Percentiles rank a stretch among this genome's conserved stretches.
phyloP scores from a whole-genome alignment of 2,329 filamentous ascomycete species.

The Penicillium vulpinum region DNA sequence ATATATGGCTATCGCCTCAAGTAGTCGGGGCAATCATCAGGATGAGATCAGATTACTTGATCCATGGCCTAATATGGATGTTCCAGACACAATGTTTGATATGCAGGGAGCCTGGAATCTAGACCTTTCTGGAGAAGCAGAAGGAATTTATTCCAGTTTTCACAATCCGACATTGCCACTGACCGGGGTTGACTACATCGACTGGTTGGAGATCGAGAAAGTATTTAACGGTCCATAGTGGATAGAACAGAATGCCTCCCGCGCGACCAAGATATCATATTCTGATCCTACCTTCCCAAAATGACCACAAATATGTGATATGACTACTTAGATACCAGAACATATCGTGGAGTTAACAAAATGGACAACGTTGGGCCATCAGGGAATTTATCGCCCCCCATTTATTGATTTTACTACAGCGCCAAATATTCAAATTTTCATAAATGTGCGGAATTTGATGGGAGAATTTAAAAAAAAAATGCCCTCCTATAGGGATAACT shows the following conservation, averaged over 20 bases:
- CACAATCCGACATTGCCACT: conserved; percentile 20
- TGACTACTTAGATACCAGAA: no score
- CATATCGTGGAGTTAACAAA: not conserved
- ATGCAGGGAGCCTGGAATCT: conserved; percentile 17
- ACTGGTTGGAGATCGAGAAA: conserved; percentile 28
- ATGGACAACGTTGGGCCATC: not conserved
- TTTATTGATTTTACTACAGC: not conserved
- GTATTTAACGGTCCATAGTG: conserved; percentile 16
- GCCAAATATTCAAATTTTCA: not conserved
- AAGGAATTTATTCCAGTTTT: conserved; percentile 26
- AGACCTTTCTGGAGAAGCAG: conserved; percentile 20
- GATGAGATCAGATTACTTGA: conserved; percentile 17
- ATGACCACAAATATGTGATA: no score
- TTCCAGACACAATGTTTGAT: conserved; percentile 13
- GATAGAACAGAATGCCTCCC: not conserved
- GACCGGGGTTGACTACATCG: conserved; percentile 23
- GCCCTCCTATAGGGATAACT: not conserved
- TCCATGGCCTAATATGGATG: conserved; percentile 9
- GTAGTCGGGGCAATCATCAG: not conserved
- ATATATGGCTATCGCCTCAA: not conserved
- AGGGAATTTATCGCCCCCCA: no score
- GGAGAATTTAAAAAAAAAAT: no score
- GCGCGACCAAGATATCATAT: no score
- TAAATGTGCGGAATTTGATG: not conserved
- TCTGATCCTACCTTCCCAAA: no score